phyloP scores from a whole-genome alignment of 768 basidiomycete species.

The Pleurotus tuoliensis region DNA sequence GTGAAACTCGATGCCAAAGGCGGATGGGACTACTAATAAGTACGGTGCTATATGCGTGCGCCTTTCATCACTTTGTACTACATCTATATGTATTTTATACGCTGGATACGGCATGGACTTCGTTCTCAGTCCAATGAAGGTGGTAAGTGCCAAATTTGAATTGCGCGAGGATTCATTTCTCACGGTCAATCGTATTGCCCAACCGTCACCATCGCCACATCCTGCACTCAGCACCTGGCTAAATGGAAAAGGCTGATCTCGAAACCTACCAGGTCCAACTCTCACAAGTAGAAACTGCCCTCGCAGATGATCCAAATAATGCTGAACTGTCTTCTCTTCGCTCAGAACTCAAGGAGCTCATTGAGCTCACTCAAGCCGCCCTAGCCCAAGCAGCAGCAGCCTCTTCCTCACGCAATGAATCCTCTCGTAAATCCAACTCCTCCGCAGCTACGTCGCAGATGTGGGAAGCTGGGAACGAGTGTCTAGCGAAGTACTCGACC shows the following conservation, averaged over 20 bases:
- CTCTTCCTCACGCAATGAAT: constrained; percentile 56
- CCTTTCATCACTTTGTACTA: too few relatives aligned
- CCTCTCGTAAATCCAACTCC: constrained; percentile 48
- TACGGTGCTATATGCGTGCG: not conserved
- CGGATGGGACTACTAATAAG: constrained; percentile 48
- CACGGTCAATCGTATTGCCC: not conserved
- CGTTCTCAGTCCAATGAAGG: too few relatives aligned
- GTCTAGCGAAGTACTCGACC: constrained; percentile 79
- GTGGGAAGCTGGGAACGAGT: constrained; percentile 84
- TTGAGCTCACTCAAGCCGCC: constrained; percentile 71
- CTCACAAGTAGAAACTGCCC: constrained; percentile 81
- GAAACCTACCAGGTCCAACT: constrained; percentile 90
- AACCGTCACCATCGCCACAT: constrained; percentile 3
- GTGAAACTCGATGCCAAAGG: constrained; percentile 58
- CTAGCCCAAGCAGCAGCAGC: constrained; percentile 64
- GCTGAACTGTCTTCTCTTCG: constrained; percentile 68
- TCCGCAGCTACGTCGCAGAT: constrained; percentile 45
- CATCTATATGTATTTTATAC: too few relatives aligned
- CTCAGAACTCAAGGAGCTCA: constrained; percentile 79
- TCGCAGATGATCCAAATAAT: constrained; percentile 72
- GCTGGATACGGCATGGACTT: too few relatives aligned
- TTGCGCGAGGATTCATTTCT: not conserved
- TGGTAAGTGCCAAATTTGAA: not conserved
- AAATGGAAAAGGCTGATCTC: constrained; percentile 69
- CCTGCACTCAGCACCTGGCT: constrained; percentile 6